Evolutionary conservation across 2,329 filamentous ascomycete genomes (phyloP), one percentile per base, ranked within the genome.

Genomic region (Blastomyces parvus): DNA sequence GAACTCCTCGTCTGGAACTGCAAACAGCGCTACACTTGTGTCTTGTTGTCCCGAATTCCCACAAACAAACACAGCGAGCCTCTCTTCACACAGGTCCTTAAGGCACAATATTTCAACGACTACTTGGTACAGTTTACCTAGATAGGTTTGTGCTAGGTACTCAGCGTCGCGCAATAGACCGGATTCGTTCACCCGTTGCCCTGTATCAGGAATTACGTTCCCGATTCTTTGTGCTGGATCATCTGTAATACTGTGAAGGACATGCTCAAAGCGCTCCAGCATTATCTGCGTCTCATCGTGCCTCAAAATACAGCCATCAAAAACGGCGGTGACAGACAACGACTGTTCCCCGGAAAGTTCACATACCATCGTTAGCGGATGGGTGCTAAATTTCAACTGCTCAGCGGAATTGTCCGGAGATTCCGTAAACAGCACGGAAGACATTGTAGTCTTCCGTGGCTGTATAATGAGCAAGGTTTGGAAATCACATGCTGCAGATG

Each of bases 401-500:
- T 59, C 30, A 17, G 30, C 33, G 8, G 30, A 33, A 40, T 59
- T 59, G 25, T 46, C 22, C 13, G 57, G 57, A 36, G 25, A 59
- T 27, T 36, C 30, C 11, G 14, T 38, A 30, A 59, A 59, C 14
- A 59, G 5, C 5, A 30, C 11, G 22, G 57, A 59, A 25, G 30
- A 36, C 6, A 9, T 3, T 27, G 40, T 36, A 46, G 36, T 59
- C 22, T 33, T 40, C 9, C 19, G 57, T 22, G 67, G 67, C 46
- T 73, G 70, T 25, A 79, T 73, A 8, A 74, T 73, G 3, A 79
- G 70, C 59, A 78, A 68, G 56, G 70, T 78, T 22, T 56, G 52
- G 30, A 58, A 58, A 42, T 58, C 36, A 22, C 55, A 58, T 5
- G 55, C 55, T 25, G 55, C 17, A 13, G 19, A 22, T 25, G 36